Evolutionary conservation across 2,329 filamentous ascomycete species (phyloP).

Genomic region (Didymella lethalis): DNA sequence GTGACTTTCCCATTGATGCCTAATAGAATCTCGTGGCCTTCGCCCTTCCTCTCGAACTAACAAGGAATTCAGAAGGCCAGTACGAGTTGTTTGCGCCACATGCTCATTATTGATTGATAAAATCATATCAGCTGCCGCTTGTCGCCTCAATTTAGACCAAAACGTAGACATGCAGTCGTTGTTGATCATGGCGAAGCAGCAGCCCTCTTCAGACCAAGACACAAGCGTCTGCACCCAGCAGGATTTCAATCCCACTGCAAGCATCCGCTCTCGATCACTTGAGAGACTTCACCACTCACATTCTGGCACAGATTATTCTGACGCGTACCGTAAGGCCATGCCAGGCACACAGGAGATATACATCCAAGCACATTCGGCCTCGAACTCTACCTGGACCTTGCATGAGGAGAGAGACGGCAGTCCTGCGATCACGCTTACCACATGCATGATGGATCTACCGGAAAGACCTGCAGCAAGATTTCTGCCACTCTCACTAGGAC

Average conservation of each 20-base stretch:
- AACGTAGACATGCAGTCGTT: not conserved
- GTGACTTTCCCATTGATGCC: too few relatives aligned
- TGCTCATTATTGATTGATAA: not conserved
- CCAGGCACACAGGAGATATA: not conserved
- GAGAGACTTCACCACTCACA: not conserved
- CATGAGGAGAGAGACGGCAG: not conserved
- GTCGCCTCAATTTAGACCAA: not conserved
- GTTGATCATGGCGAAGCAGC: not conserved
- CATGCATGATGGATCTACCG: not conserved
- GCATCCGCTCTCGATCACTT: not conserved
- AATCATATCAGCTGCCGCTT: not conserved
- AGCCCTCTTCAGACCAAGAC: not conserved
- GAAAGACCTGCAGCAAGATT: not conserved
- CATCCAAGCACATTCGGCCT: not conserved
- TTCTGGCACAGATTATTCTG: not conserved
- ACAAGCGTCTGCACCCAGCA: not conserved
- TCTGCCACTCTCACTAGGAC: too few relatives aligned
- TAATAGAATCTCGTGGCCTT: not conserved
- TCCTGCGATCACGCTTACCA: constrained; percentile 6
- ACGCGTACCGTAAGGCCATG: not conserved
- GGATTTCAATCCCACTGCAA: not conserved
- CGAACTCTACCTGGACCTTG: not conserved
- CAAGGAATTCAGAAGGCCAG: not conserved
- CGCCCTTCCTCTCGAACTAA: not conserved
- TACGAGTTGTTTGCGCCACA: not conserved